Base-by-base conservation (phyloP, 768 basidiomycete species). In the Xerocomellus intermedius region DNA sequence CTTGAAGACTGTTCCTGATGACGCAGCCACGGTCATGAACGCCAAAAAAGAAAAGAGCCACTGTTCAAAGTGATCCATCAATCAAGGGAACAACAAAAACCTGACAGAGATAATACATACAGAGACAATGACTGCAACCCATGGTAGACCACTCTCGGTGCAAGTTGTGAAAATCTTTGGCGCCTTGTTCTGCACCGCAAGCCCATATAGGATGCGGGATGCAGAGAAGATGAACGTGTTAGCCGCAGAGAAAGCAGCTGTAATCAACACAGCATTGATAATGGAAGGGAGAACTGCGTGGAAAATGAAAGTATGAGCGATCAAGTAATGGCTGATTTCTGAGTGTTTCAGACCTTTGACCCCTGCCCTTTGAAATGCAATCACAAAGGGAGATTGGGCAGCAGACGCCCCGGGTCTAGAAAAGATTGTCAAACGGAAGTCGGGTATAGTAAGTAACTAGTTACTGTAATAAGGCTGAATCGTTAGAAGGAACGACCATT, bases 321-420 rank as follows among this genome's bases (percentile, higher is more conserved):
- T 46, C 7, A 5, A 21, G 17, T n/a, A 45, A 51, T 37, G 51
- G 68, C 59, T 35, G 63, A 24, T 36, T 8, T 37, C 10, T 7
- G 24, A 4, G 10, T 12, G 12, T 10, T 30, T 35, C 61, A 7
- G 39, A 80, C 80, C 83, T 74, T 81, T 84, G 66, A 91, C 81
- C 12, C 90, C 87, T 1, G 88, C 86, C 38, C 80, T 77, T 42
- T 73, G 79, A 60, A 94, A 84, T 19, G 90, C 91, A 58, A 94
- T 86, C 51, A 94, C 91, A 71, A 90, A 95, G 3, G 92, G 92
- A 4, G 89, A 91, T 49, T 85, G 69, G 1, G 86, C 82, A n/a
- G 90, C 91, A 17, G 59, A 54, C 4, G 1, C 26, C n/a, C 57
- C 62, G 1, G 61, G 19, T 42, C 61, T 63, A 39, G 17, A 38